These are phyloP conservation scores for Meira nashicola DNA, from an alignment of 1,284 basidiomycete genomes.

Conservation along the genomic window DNA sequence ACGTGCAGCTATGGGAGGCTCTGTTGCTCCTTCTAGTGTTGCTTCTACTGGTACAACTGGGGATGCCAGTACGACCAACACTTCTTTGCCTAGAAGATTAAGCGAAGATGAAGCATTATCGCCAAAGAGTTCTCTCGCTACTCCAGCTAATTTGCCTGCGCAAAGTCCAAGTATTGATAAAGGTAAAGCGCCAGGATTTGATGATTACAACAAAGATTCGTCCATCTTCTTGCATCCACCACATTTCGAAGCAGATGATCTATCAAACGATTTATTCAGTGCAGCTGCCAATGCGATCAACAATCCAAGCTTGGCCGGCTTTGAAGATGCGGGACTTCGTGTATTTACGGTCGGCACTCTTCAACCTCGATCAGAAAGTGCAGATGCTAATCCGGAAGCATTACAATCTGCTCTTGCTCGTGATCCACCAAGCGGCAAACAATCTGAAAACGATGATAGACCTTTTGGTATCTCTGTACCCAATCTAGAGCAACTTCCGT, in stretches of 20 bases:
- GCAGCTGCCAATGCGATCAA: constrained; percentile 18
- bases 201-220: constrained; percentile 9
- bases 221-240: constrained; percentile 28
- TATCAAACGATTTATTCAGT: constrained; percentile 16
- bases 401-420: constrained; percentile 1
- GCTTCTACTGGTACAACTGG: not conserved
- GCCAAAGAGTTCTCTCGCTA: constrained; percentile 29
- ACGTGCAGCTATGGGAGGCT: not conserved
- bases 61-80: not conserved
- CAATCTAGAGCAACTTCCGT: constrained; percentile 18
- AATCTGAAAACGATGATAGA: not conserved
- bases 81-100: not conserved
- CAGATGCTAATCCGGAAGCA: not conserved
- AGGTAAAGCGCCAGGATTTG: constrained; percentile 3
- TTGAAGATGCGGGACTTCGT: constrained; percentile 62
- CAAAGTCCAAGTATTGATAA: constrained; percentile 1
- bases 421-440: constrained; percentile 1
- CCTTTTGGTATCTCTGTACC: constrained; percentile 19
- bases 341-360: constrained; percentile 77
- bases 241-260: constrained; percentile 25
- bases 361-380: constrained; percentile 58
- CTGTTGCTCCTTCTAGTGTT: not conserved
- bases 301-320: constrained; percentile 21
- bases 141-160: constrained; percentile 2
- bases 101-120: constrained; percentile 18